Conservation (phyloP, 2,329 filamentous ascomycete genomes). For the Talaromyces sp. region DNA sequence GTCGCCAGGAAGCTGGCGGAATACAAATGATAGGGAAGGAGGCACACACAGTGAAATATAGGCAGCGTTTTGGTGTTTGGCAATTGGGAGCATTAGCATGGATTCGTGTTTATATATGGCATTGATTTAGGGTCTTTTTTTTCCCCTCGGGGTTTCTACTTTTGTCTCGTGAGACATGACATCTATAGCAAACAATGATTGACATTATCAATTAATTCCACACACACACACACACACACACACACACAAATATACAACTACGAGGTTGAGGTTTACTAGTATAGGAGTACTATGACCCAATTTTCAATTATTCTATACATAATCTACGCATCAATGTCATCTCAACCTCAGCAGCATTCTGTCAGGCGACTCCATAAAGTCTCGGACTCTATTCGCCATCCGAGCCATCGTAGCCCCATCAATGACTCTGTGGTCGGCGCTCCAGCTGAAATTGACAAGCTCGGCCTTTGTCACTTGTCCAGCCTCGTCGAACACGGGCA, state of each 20-base stretch:
- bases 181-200: neutral
- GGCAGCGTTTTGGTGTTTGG: neutral
- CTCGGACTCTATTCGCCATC: slow-evolving; percentile 75
- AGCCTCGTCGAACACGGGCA: slow-evolving; percentile 68
- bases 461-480: slow-evolving; percentile 66
- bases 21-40: slow-evolving; percentile 17
- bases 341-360: slow-evolving; percentile 78
- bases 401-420: slow-evolving; percentile 93
- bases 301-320: neutral
- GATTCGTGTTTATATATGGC: neutral
- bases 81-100: neutral
- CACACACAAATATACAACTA: neutral
- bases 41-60: neutral
- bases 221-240: no score
- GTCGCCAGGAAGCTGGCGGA: slow-evolving; percentile 54
- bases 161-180: neutral
- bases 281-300: neutral
- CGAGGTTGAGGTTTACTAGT: neutral
- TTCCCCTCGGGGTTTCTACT: neutral
- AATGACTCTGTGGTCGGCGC: slow-evolving; percentile 87
- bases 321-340: slow-evolving; percentile 33
- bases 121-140: neutral
- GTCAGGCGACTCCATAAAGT: slow-evolving; percentile 77
- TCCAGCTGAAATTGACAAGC: slow-evolving; percentile 91
- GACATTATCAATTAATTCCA: neutral